Evolutionary conservation across 2,329 filamentous ascomycete genomes (phyloP).

Genomic region (Talaromyces amestolkiae): DNA sequence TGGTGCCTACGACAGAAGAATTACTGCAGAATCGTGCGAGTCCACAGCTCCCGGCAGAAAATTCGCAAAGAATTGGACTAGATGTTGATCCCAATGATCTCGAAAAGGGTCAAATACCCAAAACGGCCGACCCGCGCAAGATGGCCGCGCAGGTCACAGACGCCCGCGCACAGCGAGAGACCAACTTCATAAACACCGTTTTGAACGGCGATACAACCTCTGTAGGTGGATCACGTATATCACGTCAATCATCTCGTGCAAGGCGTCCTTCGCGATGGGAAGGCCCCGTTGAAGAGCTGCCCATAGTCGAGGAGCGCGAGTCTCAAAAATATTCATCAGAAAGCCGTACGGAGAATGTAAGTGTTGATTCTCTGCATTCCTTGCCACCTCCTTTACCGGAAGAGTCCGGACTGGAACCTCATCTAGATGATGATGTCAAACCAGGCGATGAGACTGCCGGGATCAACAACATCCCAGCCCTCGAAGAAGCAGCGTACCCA

Average conservation of each 20-base stretch:
- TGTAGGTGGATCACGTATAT: conserved; percentile 21
- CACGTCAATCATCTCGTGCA: conserved; percentile 24
- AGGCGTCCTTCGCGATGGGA: conserved; percentile 26
- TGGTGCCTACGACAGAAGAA: conserved; percentile 49
- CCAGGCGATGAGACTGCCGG: conserved; percentile 19
- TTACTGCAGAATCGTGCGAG: conserved; percentile 32
- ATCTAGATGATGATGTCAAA: conserved; percentile 15
- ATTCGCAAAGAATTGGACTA: conserved; percentile 35
- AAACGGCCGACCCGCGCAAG: conserved; percentile 38
- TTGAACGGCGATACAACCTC: conserved; percentile 30
- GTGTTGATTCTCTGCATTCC: conserved; percentile 26
- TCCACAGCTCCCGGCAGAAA: conserved; percentile 32
- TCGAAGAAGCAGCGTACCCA: conserved; percentile 36
- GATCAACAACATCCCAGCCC: conserved; percentile 21
- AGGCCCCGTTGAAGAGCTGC: conserved; percentile 22
- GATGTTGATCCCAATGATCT: conserved; percentile 44
- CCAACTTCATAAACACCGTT: conserved; percentile 39
- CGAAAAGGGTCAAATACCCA: conserved; percentile 44
- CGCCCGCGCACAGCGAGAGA: conserved; percentile 40
- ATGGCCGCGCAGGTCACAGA: conserved; percentile 48
- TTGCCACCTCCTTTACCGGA: conserved; percentile 23
- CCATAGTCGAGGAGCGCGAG: conserved; percentile 27
- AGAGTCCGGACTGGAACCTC: conserved; percentile 19
- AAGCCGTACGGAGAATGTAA: conserved; percentile 18
- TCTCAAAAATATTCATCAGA: conserved; percentile 17